Evolutionary conservation across 1,139 yeast genomes (phyloP).

Genomic region (Scheffersomyces parashehatae): DNA sequence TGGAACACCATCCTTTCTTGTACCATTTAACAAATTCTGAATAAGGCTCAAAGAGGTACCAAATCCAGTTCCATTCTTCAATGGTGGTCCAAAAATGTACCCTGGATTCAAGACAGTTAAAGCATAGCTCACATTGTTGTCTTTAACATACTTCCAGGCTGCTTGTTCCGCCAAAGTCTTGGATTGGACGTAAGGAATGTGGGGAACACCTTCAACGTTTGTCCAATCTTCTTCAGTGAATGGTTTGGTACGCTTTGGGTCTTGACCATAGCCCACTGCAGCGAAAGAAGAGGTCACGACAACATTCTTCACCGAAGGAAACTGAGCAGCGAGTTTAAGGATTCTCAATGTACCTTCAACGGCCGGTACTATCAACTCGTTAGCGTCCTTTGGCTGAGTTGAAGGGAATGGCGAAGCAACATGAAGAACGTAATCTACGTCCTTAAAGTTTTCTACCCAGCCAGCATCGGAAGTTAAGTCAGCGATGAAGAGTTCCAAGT

Average conservation of each 20-base stretch:
- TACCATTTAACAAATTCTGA: conserved; percentile 3
- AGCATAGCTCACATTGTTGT: not conserved
- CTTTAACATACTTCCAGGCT: conserved; percentile 13
- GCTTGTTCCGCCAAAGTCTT: conserved; percentile 13
- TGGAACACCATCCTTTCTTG: conserved; percentile 4
- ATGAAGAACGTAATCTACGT: conserved; percentile 14
- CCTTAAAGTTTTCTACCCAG: conserved; percentile 15
- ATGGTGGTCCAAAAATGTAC: conserved; percentile 18
- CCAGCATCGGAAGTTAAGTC: conserved; percentile 13
- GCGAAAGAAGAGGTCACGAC: conserved; percentile 61
- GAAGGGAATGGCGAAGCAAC: conserved; percentile 14
- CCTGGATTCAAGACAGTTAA: conserved; percentile 16
- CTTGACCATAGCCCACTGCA: conserved; percentile 25
- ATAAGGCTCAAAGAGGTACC: conserved; percentile 4
- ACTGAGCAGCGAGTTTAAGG: conserved; percentile 28
- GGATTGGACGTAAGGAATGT: conserved; percentile 1
- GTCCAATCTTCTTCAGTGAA: not conserved
- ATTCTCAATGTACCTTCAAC: conserved; percentile 31
- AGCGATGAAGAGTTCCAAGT: conserved; percentile 7
- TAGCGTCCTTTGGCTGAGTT: conserved; percentile 5
- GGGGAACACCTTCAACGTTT: not conserved
- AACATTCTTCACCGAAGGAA: conserved; percentile 49
- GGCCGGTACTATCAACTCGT: conserved; percentile 23
- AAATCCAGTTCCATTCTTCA: not conserved
- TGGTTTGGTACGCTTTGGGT: not conserved